These are phyloP conservation scores for Diaporthe citriasiana DNA, from an alignment of 2,329 filamentous ascomycete genomes.

Conservation along the genomic window DNA sequence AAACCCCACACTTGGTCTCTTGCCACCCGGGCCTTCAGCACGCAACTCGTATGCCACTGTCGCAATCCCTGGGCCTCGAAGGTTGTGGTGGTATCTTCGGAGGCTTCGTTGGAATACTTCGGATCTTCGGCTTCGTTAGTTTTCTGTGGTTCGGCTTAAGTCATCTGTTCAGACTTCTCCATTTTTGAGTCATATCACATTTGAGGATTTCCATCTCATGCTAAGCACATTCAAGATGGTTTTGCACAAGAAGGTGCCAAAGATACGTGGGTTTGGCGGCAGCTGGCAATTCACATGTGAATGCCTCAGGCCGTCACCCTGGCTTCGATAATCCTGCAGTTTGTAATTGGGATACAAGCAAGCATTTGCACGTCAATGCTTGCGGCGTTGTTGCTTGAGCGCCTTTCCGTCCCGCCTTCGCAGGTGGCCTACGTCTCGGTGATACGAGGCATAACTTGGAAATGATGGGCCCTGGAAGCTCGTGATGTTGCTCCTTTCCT, in stretches of 20 bases:
- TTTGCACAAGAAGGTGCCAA: not conserved
- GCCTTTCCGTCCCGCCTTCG: not conserved
- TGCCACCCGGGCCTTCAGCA: not conserved
- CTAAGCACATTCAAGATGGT: not conserved
- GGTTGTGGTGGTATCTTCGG: constrained; percentile 3
- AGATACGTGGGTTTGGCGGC: constrained; percentile 33
- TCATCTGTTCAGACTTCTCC: too few species aligned
- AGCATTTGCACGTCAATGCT: constrained; percentile 37
- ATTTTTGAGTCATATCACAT: too few species aligned
- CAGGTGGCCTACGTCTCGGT: constrained; percentile 23
- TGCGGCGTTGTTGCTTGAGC: constrained; percentile 31
- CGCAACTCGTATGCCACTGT: not conserved
- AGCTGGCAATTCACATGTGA: constrained; percentile 24
- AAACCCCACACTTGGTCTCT: not conserved
- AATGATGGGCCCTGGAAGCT: constrained; percentile 4
- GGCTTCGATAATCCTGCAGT: not conserved
- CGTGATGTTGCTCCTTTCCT: not conserved
- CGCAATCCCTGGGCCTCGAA: not conserved
- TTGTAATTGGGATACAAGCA: constrained; percentile 1
- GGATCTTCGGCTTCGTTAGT: constrained; percentile 7
- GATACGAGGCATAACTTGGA: constrained; percentile 23
- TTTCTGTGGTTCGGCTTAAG: constrained; percentile 33
- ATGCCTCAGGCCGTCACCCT: constrained; percentile 28
- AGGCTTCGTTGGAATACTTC: constrained; percentile 18
- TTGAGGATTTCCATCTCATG: not conserved